Base-by-base conservation (phyloP, 2,329 filamentous ascomycete species). In the Zymoseptoria pseudotritici region DNA sequence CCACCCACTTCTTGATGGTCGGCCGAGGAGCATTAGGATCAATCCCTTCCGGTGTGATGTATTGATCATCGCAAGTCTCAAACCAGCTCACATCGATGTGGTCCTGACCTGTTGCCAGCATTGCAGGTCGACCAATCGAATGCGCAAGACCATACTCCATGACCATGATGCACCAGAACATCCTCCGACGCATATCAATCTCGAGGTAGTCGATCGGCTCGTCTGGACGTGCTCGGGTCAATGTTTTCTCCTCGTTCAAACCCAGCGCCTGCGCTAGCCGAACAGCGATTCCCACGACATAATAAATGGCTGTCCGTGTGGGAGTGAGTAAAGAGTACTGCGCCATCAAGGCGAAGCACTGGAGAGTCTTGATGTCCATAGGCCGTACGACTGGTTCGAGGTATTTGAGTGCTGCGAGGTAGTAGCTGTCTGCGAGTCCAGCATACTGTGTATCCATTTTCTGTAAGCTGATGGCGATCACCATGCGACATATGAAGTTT, bases 391-490 rank as follows among this genome's bases (percentile, higher is more conserved):
- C 86, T 2, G 86, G 85, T 73, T 97, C 90, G 62, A 97, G 86
- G 68, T 87, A 87, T 63, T 87, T 86, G 77, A 97, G 86, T 4
- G 93, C 93, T 22, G 92, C 89, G 21, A 97, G 82, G 70, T 97
- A 97, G 76, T 96, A 97, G 71, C 91, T 92, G 75, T 97, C 93
- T 29, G 94, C 93, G 26, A 97, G 79, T 22, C 92, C 92, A n/a
- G 92, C 91, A 73, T 94, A 97, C 65, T 90, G 86, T 0, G 87
- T 84, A 71, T 92, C 90, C 69, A 97, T 82, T 74, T 95, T 96
- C 75, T 97, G 93, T 75, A 97, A 83, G 72, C 91, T 93, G 70
- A 97, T 96, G 29, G 94, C 93, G 70, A 97, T 86, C 57, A 97
- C 90, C 85, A 97, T 92, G 60, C 90, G 87, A 55, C 95, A 78